phyloP scores from a whole-genome alignment of 2,329 filamentous ascomycete genomes.

The Alternaria longipes region DNA sequence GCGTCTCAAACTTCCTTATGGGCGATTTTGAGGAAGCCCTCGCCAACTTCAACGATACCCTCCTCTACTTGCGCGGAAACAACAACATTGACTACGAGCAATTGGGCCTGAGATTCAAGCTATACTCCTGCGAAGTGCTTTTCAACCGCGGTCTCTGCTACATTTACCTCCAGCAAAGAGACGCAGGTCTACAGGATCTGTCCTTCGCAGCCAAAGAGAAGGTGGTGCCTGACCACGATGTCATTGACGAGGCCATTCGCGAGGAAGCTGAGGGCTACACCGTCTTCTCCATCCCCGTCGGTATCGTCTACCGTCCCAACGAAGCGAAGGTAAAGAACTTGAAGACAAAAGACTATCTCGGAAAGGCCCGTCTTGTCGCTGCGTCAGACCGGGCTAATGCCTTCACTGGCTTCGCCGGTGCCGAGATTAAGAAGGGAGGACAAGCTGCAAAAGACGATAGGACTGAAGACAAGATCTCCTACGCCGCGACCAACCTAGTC shows the following conservation, averaged over 20 bases:
- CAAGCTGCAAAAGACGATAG: conserved; percentile 75
- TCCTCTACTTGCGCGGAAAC: conserved; percentile 93
- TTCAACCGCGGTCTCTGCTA: conserved; percentile 98
- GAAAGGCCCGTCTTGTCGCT: conserved; percentile 92
- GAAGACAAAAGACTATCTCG: conserved; percentile 96
- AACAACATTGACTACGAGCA: conserved; percentile 98
- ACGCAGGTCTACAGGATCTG: conserved; percentile 89
- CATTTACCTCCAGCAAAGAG: conserved; percentile 93
- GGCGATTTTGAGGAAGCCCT: conserved; percentile 97
- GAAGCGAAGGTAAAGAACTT: conserved; percentile 98
- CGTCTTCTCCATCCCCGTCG: conserved; percentile 97
- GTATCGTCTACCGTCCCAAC: conserved; percentile 93
- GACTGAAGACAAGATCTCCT: conserved; percentile 84
- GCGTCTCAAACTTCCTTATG: conserved; percentile 95
- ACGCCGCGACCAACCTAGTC: conserved; percentile 90
- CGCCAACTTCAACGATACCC: conserved; percentile 97
- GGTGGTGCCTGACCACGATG: conserved; percentile 93
- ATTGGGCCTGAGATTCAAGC: conserved; percentile 90
- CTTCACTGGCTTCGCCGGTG: conserved; percentile 82
- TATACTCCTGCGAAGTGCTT: conserved; percentile 96
- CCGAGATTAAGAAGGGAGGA: conserved; percentile 76
- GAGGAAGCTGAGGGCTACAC: conserved; percentile 98
- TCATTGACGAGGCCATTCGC: conserved; percentile 95
- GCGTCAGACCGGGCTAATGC: conserved; percentile 82
- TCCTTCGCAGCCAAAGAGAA: conserved; percentile 93